Evolutionary conservation across 495 filamentous ascomycete genomes (phyloP).

Genomic region (Elasticomyces elasticus): DNA sequence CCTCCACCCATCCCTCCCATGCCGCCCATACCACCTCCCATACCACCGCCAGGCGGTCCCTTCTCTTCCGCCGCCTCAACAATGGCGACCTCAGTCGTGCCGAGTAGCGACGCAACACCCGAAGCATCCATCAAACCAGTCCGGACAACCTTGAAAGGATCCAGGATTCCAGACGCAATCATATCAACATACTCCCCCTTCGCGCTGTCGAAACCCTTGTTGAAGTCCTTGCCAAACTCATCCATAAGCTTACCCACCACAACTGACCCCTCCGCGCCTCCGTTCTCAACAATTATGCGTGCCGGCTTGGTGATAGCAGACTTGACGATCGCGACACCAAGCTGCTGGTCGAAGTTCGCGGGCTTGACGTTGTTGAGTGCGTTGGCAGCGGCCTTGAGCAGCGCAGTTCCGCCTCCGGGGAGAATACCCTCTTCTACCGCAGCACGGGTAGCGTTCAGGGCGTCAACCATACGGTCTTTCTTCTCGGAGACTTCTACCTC

Average conservation of each 20-base stretch:
- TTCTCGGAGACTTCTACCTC: slow-evolving; percentile 99
- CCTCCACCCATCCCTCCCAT: slow-evolving; percentile 40
- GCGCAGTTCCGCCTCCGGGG: slow-evolving; percentile 93
- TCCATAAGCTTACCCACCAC: slow-evolving; percentile 97
- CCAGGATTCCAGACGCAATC: slow-evolving; percentile 92
- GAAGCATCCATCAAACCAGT: slow-evolving; percentile 89
- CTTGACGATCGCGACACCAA: slow-evolving; percentile 95
- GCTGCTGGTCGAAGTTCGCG: slow-evolving; percentile 96
- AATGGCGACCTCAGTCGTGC: slow-evolving; percentile 95
- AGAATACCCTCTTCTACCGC: slow-evolving; percentile 98
- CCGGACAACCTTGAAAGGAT: slow-evolving; percentile 97
- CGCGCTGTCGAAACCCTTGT: slow-evolving; percentile 92
- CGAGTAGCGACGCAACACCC: slow-evolving; percentile 92
- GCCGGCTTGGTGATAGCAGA: slow-evolving; percentile 92
- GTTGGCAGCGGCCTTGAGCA: slow-evolving; percentile 92
- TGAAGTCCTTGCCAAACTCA: slow-evolving; percentile 86
- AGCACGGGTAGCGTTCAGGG: slow-evolving; percentile 93
- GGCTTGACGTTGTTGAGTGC: slow-evolving; percentile 71
- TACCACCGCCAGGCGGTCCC: slow-evolving; percentile 38
- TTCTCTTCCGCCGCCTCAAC: slow-evolving; percentile 94
- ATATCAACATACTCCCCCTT: slow-evolving; percentile 98
- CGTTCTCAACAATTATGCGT: slow-evolving; percentile 93
- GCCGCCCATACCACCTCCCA: slow-evolving; percentile 32
- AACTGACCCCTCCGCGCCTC: slow-evolving; percentile 88
- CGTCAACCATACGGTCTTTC: slow-evolving; percentile 98